Conservation (phyloP, 179 eudicot species). For the Amaranthus tricolor region DNA sequence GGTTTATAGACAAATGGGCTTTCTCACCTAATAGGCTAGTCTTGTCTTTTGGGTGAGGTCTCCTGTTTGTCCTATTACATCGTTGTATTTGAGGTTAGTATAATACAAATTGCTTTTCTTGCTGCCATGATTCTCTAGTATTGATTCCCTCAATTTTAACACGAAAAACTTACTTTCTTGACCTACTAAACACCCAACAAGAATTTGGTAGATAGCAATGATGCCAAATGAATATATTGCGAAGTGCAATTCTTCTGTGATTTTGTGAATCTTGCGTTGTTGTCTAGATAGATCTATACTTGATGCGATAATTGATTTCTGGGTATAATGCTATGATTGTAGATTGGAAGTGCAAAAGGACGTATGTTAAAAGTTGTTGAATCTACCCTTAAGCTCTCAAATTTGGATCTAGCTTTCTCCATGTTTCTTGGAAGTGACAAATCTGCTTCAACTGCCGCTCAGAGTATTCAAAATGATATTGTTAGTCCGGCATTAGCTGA, state of each 20-base stretch:
- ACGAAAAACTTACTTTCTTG: not conserved
- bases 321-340: slow-evolving; percentile 22
- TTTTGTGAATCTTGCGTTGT: not conserved
- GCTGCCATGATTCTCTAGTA: slow-evolving; percentile 4
- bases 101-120: not conserved
- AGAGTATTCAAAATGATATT: slow-evolving; percentile 62
- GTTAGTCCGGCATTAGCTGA: slow-evolving; percentile 72
- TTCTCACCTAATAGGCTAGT: too few relatives aligned
- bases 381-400: slow-evolving; percentile 77
- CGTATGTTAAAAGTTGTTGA: slow-evolving; percentile 68
- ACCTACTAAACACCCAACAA: not conserved
- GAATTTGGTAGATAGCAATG: not conserved
- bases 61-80: too few relatives aligned
- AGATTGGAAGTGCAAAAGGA: slow-evolving; percentile 66
- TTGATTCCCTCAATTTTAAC: not conserved
- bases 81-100: not conserved
- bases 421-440: slow-evolving; percentile 63
- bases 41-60: too few relatives aligned
- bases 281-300: not conserved
- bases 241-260: not conserved
- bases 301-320: not conserved
- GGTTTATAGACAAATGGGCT: too few relatives aligned
- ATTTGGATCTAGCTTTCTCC: slow-evolving; percentile 75
- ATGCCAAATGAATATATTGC: not conserved
- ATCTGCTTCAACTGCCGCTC: slow-evolving; percentile 58